Evolutionary conservation across 805 yeast species (phyloP).

Genomic region (Barnettozyma californica): DNA sequence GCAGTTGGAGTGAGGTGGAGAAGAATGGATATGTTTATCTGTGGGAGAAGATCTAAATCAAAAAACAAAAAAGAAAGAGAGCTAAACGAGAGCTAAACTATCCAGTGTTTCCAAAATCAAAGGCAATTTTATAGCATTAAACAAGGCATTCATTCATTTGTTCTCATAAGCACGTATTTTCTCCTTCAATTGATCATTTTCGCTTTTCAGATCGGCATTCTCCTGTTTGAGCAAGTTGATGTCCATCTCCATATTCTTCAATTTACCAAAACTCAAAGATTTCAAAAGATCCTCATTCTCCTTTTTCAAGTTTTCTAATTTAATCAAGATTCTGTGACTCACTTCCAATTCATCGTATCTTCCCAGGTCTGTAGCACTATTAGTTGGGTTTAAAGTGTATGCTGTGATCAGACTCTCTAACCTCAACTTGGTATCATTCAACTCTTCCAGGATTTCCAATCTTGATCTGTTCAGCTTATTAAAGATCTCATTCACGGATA

Average conservation of each 20-base stretch:
- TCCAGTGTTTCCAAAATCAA: background rate
- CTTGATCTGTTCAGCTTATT: slow-evolving; percentile 43
- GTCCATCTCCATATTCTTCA: slow-evolving; percentile 66
- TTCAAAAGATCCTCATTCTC: slow-evolving; percentile 69
- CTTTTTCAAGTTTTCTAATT: slow-evolving; percentile 52
- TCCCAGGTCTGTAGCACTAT: slow-evolving; percentile 45
- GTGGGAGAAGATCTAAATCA: slow-evolving; percentile 20
- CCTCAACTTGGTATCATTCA: slow-evolving; percentile 54
- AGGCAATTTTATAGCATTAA: background rate
- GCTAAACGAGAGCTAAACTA: background rate
- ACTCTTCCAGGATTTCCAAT: slow-evolving; percentile 42
- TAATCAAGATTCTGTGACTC: slow-evolving; percentile 64
- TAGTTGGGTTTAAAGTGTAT: slow-evolving; percentile 44
- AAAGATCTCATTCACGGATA: slow-evolving; percentile 41
- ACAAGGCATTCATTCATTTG: background rate
- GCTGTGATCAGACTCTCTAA: slow-evolving; percentile 61
- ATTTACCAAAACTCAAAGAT: slow-evolving; percentile 71
- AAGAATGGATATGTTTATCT: slow-evolving; percentile 44
- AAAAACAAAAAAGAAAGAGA: no score
- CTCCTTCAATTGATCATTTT: slow-evolving; percentile 13
- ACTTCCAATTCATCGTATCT: slow-evolving; percentile 70
- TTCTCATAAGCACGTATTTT: slow-evolving; percentile 1
- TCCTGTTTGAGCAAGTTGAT: slow-evolving; percentile 53
- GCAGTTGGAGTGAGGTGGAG: slow-evolving; percentile 29
- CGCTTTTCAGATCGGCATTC: slow-evolving; percentile 39